These are phyloP conservation scores for Ilyonectria sp. DNA, from an alignment of 2,329 filamentous ascomycete species.

Conservation along the genomic window DNA sequence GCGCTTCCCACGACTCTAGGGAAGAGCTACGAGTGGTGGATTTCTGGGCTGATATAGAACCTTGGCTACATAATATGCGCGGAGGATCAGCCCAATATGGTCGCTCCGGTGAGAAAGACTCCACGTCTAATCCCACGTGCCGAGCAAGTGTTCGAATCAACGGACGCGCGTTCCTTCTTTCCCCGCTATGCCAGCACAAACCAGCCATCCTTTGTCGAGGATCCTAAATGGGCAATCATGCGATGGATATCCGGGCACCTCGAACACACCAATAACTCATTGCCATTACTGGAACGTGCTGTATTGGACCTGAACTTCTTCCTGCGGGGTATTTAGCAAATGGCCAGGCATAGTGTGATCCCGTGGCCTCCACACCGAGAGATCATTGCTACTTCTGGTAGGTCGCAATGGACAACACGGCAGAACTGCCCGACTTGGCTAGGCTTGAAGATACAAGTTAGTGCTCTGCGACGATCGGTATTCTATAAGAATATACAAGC, in stretches of 20 bases:
- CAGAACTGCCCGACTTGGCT: conserved; percentile 21
- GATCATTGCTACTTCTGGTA: conserved; percentile 29
- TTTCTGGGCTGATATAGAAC: neutral
- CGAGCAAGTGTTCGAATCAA: neutral
- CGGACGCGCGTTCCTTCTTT: neutral
- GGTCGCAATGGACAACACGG: conserved; percentile 20
- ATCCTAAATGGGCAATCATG: conserved; percentile 1
- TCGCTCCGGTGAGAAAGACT: neutral
- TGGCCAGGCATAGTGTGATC: conserved; percentile 6
- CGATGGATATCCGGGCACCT: conserved; percentile 10
- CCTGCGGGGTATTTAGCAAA: conserved; percentile 19
- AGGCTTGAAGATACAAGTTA: neutral
- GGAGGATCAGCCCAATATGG: conserved; percentile 3
- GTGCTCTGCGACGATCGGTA: neutral
- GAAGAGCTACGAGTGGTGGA: conserved; percentile 4
- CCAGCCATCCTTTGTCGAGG: neutral
- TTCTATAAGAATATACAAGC: neutral
- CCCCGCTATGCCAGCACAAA: neutral
- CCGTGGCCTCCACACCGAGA: conserved; percentile 22
- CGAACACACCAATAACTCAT: conserved; percentile 19
- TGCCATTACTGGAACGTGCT: conserved; percentile 12
- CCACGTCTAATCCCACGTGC: neutral
- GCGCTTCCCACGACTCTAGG: neutral
- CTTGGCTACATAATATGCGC: neutral
- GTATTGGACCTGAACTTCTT: neutral